A percentile compares a stretch with the other conserved stretches of the same genome.
Evolutionary conservation across 257 asterid species (phyloP).

Genomic region (Solanum corneliomulleri): DNA sequence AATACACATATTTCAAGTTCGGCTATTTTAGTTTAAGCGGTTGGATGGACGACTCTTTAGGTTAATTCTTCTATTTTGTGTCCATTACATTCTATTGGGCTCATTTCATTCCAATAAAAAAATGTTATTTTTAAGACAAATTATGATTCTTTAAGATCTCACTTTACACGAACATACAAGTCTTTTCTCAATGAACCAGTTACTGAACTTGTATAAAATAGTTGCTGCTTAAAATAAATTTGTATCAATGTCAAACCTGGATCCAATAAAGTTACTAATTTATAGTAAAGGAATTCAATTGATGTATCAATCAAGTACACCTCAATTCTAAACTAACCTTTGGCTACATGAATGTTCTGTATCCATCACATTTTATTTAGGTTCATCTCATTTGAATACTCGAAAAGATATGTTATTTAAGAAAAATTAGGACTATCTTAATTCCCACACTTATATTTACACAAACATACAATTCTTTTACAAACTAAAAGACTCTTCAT

Average conservation of each 20-base stretch:
- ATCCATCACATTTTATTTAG: background rate
- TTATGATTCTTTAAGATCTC: background rate
- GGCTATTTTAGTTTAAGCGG: background rate
- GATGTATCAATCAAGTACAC: background rate
- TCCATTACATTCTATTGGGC: background rate
- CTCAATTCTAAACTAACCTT: background rate
- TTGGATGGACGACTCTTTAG: background rate
- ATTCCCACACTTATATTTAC: background rate
- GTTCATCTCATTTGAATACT: background rate
- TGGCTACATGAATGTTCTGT: background rate
- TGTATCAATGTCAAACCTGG: background rate
- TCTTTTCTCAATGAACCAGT: background rate
- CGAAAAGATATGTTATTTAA: background rate
- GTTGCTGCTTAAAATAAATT: background rate
- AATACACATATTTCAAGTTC: background rate
- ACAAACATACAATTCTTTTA: background rate
- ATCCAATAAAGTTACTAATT: background rate
- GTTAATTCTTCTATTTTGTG: background rate
- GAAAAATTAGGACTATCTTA: background rate
- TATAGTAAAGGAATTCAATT: background rate
- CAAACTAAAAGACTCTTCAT: background rate
- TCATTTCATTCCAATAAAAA: background rate
- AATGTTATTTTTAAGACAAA: background rate
- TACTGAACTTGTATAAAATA: background rate
- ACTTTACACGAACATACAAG: background rate